Base-by-base conservation (phyloP, 768 basidiomycete genomes). In the Termitomyces sp. region DNA sequence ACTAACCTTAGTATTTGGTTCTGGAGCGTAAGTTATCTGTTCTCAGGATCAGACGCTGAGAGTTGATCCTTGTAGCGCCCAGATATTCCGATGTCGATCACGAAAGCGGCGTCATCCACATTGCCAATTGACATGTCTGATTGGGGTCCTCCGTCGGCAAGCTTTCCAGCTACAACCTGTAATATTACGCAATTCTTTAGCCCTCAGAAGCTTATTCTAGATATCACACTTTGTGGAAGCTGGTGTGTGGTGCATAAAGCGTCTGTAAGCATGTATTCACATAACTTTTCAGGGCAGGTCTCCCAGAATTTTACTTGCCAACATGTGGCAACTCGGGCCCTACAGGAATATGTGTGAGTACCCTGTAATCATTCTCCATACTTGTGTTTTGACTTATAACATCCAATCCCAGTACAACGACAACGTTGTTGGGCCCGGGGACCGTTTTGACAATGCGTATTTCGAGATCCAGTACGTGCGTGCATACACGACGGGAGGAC, bases 391-490 rank as follows among this genome's bases (percentile, higher is more conserved):
- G 49, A 61, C 42, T 44, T 24, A 34, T 22, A 60, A 57, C 18
- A 26, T n/a, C 22, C 5, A 5, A 22, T 5, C 34, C 5, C 51
- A 81, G 74, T 83, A 82, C 64, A 74, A 75, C 27, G 81, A 82
- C 65, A 81, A 79, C 59, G 80, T 83, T 16, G 72, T 79, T 45
- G 78, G 79, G 30, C 65, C 76, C 4, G 78, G 77, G 9, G 68
- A 64, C 40, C 71, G 71, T 54, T 81, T 74, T 63, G 68, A 76
- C 63, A 64, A 74, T 33, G 80, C 81, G 3, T 87, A 82, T 70
- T 91, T 89, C 63, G 87, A 89, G 69, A 76, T 91, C 65, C 76
- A 78, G 53, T 85, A 85, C 61, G 71, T 91, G 32, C 83, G 85
- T 18, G 69, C 72, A 7, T 73, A 71, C 44, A 68, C 66, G 30